Evolutionary conservation across 768 basidiomycete species (phyloP).

Genomic region (Amanita pseudoporphyria): DNA sequence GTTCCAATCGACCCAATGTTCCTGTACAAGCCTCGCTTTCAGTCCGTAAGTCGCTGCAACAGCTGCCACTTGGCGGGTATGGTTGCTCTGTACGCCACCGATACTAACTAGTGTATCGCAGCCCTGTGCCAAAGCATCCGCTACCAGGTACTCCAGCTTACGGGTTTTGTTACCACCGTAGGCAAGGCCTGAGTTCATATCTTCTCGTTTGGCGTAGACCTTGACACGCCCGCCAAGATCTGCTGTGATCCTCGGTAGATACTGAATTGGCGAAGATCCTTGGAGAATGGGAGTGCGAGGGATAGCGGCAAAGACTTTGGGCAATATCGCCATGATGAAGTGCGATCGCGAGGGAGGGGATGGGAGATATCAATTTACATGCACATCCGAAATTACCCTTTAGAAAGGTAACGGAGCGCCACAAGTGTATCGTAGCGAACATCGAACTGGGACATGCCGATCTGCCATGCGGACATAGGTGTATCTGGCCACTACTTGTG

Average conservation of each 20-base stretch:
- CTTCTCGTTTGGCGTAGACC: slow-evolving; percentile 3
- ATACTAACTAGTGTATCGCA: slow-evolving; percentile 4
- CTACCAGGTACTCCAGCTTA: slow-evolving; percentile 2
- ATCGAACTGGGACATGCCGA: too few species aligned
- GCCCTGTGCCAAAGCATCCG: slow-evolving; percentile 1
- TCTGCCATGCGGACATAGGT: too few species aligned
- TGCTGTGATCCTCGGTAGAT: slow-evolving; percentile 5
- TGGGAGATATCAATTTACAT: not conserved
- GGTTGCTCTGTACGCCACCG: slow-evolving; percentile 4
- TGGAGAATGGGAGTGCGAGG: slow-evolving; percentile 2
- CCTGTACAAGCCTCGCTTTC: slow-evolving; percentile 1
- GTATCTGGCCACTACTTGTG: too few species aligned
- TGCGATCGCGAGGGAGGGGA: too few species aligned
- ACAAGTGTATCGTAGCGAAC: too few species aligned
- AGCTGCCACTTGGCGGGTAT: slow-evolving; percentile 3
- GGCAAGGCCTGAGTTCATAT: slow-evolving; percentile 3
- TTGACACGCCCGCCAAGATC: slow-evolving; percentile 1
- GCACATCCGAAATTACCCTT: too few species aligned
- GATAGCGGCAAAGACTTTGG: not conserved
- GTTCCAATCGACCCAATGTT: slow-evolving; percentile 3
- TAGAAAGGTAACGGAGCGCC: too few species aligned
- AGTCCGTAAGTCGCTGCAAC: not conserved
- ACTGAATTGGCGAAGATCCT: not conserved
- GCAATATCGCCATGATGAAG: not conserved
- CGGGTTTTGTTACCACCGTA: slow-evolving; percentile 4